Evolutionary conservation across 345 rosid species (phyloP), one percentile per base, ranked within the genome.

Genomic region (Toxicodendron radicans): DNA sequence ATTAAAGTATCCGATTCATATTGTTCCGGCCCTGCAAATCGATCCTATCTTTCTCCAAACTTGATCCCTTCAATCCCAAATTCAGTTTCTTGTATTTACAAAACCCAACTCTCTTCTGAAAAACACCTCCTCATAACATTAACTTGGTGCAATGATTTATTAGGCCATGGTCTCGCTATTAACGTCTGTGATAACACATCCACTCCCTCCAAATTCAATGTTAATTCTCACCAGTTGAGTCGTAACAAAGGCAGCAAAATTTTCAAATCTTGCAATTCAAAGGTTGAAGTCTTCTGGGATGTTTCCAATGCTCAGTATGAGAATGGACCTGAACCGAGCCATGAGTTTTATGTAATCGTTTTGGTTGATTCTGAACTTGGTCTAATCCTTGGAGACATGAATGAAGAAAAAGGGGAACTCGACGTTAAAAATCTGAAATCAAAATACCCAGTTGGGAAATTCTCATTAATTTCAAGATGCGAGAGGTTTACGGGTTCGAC

Each of bases 1-100:
- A 88, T 94, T 46, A 86, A 87, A 80, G 89, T 94, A n/a, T 87
- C 97, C 0, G 91, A 86, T 79, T 79, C 97, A 6, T 94, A 92
- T 58, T 94, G 97, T 73, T 92, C 98, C 35, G 90, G 91, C 1
- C 92, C 93, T 71, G 89, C 94, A 4, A 88, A 73, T 11, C 85
- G 78, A 4, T 69, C 95, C 1, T 82, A 65, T 68, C 20, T 85
- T 6, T 84, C 98, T 48, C 92, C 89, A 17, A 82, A 75, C 58
- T 77, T 71, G 46, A 72, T 82, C 41, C 84, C 88, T 79, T 85
- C 94, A 9, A 80, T 82, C 27, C 91, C 94, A 46, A 80, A 82
- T 41, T 49, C 85, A n/a, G 83, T 95, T 27, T 80, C 92, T 0
- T 87, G 85, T 58, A 80, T 82, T 8, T 95, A 95, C 72, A 88